Percentiles rank a stretch among this genome's conserved stretches.
These are phyloP conservation scores for Aquilaria malaccensis DNA, from an alignment of 345 rosid species.

Conservation along the genomic window DNA sequence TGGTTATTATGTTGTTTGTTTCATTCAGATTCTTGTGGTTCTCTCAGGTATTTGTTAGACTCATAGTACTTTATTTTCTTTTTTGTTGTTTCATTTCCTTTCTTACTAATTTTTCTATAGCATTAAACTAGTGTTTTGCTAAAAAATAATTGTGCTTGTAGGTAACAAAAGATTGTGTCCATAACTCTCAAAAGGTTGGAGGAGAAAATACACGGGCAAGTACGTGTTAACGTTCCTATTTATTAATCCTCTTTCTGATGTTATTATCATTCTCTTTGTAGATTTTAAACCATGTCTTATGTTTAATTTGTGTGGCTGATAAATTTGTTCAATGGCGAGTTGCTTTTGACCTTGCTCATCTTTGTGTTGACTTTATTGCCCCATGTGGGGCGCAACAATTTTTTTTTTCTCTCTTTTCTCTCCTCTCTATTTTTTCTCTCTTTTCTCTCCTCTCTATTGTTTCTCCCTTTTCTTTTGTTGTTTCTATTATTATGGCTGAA, in stretches of 20 bases:
- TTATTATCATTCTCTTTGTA: conserved; percentile 24
- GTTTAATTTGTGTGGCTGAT: conserved; percentile 81
- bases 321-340: conserved; percentile 79
- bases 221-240: conserved; percentile 29
- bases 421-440: too few relatives aligned
- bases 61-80: background rate
- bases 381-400: too few relatives aligned
- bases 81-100: too few relatives aligned
- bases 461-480: too few relatives aligned
- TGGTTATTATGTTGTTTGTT: background rate
- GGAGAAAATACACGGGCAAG: conserved; percentile 95
- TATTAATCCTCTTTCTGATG: conserved; percentile 8
- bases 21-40: background rate
- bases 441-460: too few relatives aligned
- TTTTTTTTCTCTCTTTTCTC: too few relatives aligned
- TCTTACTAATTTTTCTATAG: background rate
- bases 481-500: too few relatives aligned
- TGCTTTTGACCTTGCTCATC: conserved; percentile 95
- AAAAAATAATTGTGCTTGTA: conserved; percentile 21
- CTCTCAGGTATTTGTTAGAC: too few relatives aligned
- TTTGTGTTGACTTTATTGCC: conserved; percentile 26
- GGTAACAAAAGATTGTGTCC: conserved; percentile 98
- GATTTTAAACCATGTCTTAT: conserved; percentile 82
- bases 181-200: conserved; percentile 94
- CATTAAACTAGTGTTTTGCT: background rate